Base-by-base conservation (phyloP, 2,329 filamentous ascomycete species). In the Eutypa lata region DNA sequence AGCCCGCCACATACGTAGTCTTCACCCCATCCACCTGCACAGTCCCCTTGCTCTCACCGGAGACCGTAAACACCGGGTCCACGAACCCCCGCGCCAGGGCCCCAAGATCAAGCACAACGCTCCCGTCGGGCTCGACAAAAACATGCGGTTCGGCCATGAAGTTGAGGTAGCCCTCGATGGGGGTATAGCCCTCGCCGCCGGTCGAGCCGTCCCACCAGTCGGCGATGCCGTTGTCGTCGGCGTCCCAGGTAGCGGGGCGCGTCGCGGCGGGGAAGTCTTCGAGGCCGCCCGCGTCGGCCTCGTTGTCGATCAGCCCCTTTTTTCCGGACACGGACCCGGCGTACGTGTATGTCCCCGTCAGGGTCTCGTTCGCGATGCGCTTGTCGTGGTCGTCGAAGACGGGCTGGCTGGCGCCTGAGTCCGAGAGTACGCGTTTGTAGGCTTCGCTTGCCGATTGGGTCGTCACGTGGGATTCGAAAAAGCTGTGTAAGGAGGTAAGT, bases 131-230 rank as follows among this genome's bases (percentile, higher is more conserved):
- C 26, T 31, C 35, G 35, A 68, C 68, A 33, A 67, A 69, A 0
- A 55, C 58, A 51, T 71, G 68, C 13, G 68, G 63, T 2, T 69
- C 67, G 16, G 67, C 66, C 66, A 69, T 67, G 55, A 68, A 70
- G 54, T 69, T 68, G 7, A 70, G 51, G 45, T 68, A 70, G 2
- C 68, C 67, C 48, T 70, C 68, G 4, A 70, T 58, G 2, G 62
- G 48, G 21, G 65, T 68, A 35, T 66, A 70, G 0, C 67, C 68
- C 2, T 56, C 62, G 2, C 67, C 67, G 5, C 65, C 65, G 2
- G 65, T 69, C 2, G 61, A 64, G 1, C 65, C 66, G 44, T 67
- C 67, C 67, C 67, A 70, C 68, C 68, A 69, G 52, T 69, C 68
- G 2, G 67, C 67, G 33, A 71, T 65, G 16, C 68, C 68, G 47